Percentiles rank a stretch among this genome's conserved stretches.
Evolutionary conservation across 1,139 yeast genomes (phyloP).

Genomic region (Eremothecium gossypii): DNA sequence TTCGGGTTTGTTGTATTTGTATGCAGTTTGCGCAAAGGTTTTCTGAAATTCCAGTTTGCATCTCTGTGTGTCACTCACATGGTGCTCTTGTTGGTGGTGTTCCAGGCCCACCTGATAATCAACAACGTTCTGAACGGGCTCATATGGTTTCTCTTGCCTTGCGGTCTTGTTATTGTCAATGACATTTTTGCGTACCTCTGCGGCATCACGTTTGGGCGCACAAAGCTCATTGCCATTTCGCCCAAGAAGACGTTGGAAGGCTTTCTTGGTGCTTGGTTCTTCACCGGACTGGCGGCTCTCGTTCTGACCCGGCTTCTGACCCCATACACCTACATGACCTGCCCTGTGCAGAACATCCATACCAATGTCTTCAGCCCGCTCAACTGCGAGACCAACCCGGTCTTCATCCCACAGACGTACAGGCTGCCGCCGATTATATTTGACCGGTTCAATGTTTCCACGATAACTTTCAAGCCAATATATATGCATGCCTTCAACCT

Average conservation of each 20-base stretch:
- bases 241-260: constrained; percentile 98
- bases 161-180: constrained; percentile 82
- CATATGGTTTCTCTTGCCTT: constrained; percentile 91
- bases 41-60: constrained; percentile 83
- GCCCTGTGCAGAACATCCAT: constrained; percentile 68
- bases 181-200: constrained; percentile 95
- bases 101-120: constrained; percentile 89
- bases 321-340: constrained; percentile 65
- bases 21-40: constrained; percentile 80
- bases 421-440: constrained; percentile 64
- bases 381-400: constrained; percentile 78
- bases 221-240: constrained; percentile 85
- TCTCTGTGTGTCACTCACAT: constrained; percentile 91
- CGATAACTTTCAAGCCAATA: constrained; percentile 67
- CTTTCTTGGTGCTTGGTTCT: constrained; percentile 94
- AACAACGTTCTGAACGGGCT: constrained; percentile 83
- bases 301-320: constrained; percentile 55
- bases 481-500: constrained; percentile 79
- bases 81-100: constrained; percentile 82
- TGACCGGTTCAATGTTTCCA: constrained; percentile 38
- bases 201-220: constrained; percentile 92
- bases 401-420: constrained; percentile 70
- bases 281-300: constrained; percentile 72
- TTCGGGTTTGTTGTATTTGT: constrained; percentile 88
- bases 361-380: constrained; percentile 52